Evolutionary conservation across 2,329 filamentous ascomycete genomes (phyloP).

Genomic region (Fusarium burgessii): DNA sequence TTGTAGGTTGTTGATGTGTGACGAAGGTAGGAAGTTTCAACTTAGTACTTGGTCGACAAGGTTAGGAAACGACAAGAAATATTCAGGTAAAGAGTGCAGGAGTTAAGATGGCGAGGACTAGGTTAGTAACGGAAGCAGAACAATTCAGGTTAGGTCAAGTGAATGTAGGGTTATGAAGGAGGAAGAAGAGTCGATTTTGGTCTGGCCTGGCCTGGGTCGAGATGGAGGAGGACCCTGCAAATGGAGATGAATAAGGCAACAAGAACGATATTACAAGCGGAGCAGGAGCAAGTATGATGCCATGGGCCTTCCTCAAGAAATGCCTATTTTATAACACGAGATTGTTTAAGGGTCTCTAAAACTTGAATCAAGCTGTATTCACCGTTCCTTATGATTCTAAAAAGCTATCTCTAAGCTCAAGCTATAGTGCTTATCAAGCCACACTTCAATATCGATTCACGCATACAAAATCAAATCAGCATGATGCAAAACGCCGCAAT

Average conservation of each 20-base stretch:
- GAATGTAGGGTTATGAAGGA: slow-evolving; percentile 13
- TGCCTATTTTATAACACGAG: neutral
- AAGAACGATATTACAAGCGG: slow-evolving; percentile 13
- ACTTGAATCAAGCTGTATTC: neutral
- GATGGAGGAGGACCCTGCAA: slow-evolving; percentile 14
- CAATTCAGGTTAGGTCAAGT: slow-evolving; percentile 15
- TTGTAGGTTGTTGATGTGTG: neutral
- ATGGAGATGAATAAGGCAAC: slow-evolving; percentile 23
- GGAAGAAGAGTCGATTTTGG: slow-evolving; percentile 10
- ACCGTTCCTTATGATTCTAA: neutral
- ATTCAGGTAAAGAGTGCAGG: neutral
- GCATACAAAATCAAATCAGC: slow-evolving; percentile 2
- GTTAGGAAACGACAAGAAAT: neutral
- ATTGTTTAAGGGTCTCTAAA: neutral
- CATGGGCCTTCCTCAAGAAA: neutral
- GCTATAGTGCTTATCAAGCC: slow-evolving; percentile 22
- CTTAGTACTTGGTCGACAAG: neutral
- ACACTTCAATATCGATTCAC: slow-evolving; percentile 9
- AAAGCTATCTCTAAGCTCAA: neutral
- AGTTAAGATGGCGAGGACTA: slow-evolving; percentile 6
- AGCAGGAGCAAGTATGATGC: slow-evolving; percentile 20
- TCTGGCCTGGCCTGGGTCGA: slow-evolving; percentile 10
- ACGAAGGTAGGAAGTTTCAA: neutral
- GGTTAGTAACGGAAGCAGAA: neutral
- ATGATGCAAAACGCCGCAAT: slow-evolving; percentile 18